These are phyloP conservation scores for Veloboletus limbatus DNA, from an alignment of 1,284 basidiomycete genomes.

Conservation along the genomic window DNA sequence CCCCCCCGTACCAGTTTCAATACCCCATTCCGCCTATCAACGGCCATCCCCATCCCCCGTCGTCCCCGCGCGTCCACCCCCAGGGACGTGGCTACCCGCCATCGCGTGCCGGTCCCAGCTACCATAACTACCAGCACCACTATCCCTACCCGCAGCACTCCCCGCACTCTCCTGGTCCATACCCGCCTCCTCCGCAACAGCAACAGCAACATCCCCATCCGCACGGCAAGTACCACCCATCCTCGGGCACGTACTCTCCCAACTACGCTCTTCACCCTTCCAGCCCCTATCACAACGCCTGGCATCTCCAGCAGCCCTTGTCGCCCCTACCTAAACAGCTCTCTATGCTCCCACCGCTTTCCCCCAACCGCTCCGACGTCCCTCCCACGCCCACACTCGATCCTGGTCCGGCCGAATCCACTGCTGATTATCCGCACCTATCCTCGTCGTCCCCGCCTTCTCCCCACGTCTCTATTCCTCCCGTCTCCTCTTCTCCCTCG, in stretches of 20 bases:
- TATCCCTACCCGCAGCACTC: slow-evolving; percentile 21
- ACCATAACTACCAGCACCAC: slow-evolving; percentile 20
- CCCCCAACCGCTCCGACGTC: slow-evolving; percentile 1
- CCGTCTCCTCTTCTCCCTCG: slow-evolving; percentile 6
- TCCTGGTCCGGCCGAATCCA: slow-evolving; percentile 5
- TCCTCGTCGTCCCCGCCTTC: slow-evolving; percentile 4
- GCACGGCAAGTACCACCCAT: slow-evolving; percentile 21
- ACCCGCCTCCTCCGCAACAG: slow-evolving; percentile 16
- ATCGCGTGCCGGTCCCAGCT: slow-evolving; percentile 18
- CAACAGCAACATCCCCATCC: slow-evolving; percentile 12
- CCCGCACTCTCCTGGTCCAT: slow-evolving; percentile 19
- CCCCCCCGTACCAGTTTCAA: slow-evolving; percentile 25
- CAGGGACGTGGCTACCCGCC: slow-evolving; percentile 27
- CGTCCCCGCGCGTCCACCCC: slow-evolving; percentile 19
- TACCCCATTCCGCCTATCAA: slow-evolving; percentile 27
- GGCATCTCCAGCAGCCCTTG: slow-evolving; percentile 34
- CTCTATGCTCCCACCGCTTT: slow-evolving; percentile 27
- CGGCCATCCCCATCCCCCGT: slow-evolving; percentile 15
- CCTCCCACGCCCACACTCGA: slow-evolving; percentile 6
- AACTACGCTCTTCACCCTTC: slow-evolving; percentile 21
- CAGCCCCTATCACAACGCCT: slow-evolving; percentile 22
- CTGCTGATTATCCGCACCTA: background rate
- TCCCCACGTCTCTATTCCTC: background rate
- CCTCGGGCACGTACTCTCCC: slow-evolving; percentile 20
- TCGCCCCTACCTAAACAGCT: slow-evolving; percentile 34